These are phyloP conservation scores for Cercospora sojina DNA, from an alignment of 2,329 filamentous ascomycete species.

Conservation along the genomic window DNA sequence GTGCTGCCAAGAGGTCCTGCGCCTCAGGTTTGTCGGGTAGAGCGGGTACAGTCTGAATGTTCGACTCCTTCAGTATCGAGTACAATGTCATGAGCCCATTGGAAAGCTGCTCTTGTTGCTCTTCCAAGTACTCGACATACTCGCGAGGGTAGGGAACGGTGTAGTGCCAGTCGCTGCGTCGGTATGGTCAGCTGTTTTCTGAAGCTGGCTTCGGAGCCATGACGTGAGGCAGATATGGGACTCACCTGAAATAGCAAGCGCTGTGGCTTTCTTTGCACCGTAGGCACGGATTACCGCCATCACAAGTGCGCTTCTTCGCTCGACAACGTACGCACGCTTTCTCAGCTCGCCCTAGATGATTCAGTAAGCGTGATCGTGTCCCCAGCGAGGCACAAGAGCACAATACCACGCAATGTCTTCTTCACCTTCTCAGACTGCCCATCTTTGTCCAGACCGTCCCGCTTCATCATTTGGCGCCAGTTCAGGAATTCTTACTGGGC, in stretches of 20 bases:
- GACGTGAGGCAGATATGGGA: neutral
- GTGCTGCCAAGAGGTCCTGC: constrained; percentile 22
- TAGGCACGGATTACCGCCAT: constrained; percentile 25
- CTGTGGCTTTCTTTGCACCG: constrained; percentile 27
- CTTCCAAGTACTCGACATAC: constrained; percentile 28
- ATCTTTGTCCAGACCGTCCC: constrained; percentile 17
- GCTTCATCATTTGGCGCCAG: constrained; percentile 18
- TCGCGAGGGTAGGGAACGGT: constrained; percentile 27
- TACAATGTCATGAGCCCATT: constrained; percentile 24
- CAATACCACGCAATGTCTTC: constrained; percentile 20
- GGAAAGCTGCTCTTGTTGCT: constrained; percentile 27
- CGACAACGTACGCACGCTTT: constrained; percentile 29
- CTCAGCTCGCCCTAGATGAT: constrained; percentile 15
- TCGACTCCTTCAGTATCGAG: constrained; percentile 25
- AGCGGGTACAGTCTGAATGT: constrained; percentile 24
- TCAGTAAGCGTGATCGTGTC: neutral
- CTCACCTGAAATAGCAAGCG: constrained; percentile 29
- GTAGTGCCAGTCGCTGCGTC: constrained; percentile 25
- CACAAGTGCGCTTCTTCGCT: constrained; percentile 28
- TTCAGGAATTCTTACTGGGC: neutral
- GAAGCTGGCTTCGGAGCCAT: neutral
- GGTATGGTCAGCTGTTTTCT: neutral
- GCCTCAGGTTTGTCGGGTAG: constrained; percentile 24
- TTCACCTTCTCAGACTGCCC: constrained; percentile 25
- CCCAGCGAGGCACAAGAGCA: neutral